Evolutionary conservation across 1,139 yeast species (phyloP).

Genomic region (Geotrichum aggregatum): DNA sequence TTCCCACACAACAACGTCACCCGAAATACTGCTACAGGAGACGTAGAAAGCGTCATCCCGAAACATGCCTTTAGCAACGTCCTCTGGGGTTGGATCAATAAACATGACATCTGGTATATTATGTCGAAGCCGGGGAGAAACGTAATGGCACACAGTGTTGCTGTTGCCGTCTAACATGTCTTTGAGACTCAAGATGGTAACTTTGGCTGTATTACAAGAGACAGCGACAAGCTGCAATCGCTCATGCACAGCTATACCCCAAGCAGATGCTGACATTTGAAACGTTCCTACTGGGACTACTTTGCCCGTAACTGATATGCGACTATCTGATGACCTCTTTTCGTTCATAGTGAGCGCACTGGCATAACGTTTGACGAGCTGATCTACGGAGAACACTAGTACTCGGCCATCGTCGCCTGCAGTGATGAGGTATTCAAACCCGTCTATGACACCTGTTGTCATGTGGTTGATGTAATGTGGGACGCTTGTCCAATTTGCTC

Average conservation of each 20-base stretch:
- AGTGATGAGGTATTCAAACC: conserved; percentile 39
- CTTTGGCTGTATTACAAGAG: conserved; percentile 55
- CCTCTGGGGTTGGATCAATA: conserved; percentile 31
- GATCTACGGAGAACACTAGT: conserved; percentile 44
- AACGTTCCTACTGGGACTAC: conserved; percentile 1
- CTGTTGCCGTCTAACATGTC: not conserved
- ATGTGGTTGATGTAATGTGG: conserved; percentile 58
- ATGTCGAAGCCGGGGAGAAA: conserved; percentile 47
- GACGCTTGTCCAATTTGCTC: conserved; percentile 31
- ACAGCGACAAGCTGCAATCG: conserved; percentile 45
- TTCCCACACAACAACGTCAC: conserved; percentile 32
- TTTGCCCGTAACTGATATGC: not conserved
- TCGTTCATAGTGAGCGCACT: conserved; percentile 1
- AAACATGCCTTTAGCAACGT: conserved; percentile 11
- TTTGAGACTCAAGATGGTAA: conserved; percentile 43
- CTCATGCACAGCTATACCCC: conserved; percentile 58
- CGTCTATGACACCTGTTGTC: conserved; percentile 32
- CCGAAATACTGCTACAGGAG: conserved; percentile 31
- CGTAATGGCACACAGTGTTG: conserved; percentile 1
- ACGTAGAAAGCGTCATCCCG: conserved; percentile 25
- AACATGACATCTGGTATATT: conserved; percentile 59
- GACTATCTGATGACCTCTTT: not conserved
- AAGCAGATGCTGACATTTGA: conserved; percentile 44
- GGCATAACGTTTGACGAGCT: conserved; percentile 12
- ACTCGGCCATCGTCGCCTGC: conserved; percentile 59